These are phyloP conservation scores for Fusarium longipes DNA, from an alignment of 2,329 filamentous ascomycete genomes.

Conservation along the genomic window DNA sequence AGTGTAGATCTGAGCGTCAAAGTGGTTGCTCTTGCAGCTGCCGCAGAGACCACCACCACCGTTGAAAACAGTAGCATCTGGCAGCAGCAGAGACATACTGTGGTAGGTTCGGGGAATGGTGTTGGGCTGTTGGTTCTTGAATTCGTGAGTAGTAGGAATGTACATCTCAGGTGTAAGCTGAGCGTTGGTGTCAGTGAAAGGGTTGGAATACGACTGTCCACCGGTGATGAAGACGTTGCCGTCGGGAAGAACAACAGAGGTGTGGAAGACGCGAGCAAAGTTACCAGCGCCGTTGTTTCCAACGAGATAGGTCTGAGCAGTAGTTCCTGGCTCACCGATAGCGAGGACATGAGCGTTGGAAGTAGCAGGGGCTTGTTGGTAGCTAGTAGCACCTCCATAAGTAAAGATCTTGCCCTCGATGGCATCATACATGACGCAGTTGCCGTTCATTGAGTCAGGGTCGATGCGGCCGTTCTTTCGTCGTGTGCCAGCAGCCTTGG, in stretches of 20 bases:
- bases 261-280: slow-evolving; percentile 56
- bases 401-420: slow-evolving; percentile 67
- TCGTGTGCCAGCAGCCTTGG: slow-evolving; percentile 44
- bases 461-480: slow-evolving; percentile 50
- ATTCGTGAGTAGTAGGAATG: slow-evolving; percentile 17
- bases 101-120: slow-evolving; percentile 29
- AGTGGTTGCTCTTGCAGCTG: slow-evolving; percentile 32
- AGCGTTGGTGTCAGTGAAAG: slow-evolving; percentile 30
- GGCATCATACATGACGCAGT: slow-evolving; percentile 68
- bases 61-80: slow-evolving; percentile 34
- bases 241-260: slow-evolving; percentile 61
- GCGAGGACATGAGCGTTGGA: slow-evolving; percentile 62
- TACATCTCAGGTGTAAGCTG: slow-evolving; percentile 30
- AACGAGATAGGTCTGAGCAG: slow-evolving; percentile 17
- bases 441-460: slow-evolving; percentile 65
- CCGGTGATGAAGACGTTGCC: slow-evolving; percentile 61
- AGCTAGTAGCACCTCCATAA: slow-evolving; percentile 61
- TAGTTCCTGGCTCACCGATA: slow-evolving; percentile 48
- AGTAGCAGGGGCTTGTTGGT: slow-evolving; percentile 55
- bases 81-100: slow-evolving; percentile 33
- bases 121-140: slow-evolving; percentile 26
- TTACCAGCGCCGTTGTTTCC: slow-evolving; percentile 22
- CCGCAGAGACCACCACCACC: slow-evolving; percentile 32
- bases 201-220: slow-evolving; percentile 46
- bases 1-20: slow-evolving; percentile 39